A percentile compares a stretch with the other conserved stretches of the same genome.
These are phyloP conservation scores for Litsea cubeba DNA, from an alignment of 164 flowering plant genomes.

Conservation along the genomic window DNA sequence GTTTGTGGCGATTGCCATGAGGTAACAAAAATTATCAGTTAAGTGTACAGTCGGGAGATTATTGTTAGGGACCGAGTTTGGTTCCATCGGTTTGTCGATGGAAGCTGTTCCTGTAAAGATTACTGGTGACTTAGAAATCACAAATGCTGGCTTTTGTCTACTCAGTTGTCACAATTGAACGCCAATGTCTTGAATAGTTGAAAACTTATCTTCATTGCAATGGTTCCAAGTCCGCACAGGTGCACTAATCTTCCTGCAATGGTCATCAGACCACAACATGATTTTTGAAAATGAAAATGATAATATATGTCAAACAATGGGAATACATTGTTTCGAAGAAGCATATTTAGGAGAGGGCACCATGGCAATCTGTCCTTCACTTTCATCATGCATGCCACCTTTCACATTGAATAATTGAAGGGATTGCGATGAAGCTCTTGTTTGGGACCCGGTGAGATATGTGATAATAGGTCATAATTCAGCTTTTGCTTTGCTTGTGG, in stretches of 20 bases:
- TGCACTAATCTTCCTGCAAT: background rate
- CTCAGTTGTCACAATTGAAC: background rate
- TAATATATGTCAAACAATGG: background rate
- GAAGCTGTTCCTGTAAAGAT: conserved; percentile 45
- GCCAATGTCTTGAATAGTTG: background rate
- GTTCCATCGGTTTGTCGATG: conserved; percentile 41
- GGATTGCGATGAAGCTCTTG: too few species aligned
- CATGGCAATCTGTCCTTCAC: background rate
- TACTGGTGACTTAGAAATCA: conserved; percentile 31
- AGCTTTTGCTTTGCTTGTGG: background rate
- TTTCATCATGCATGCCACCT: background rate
- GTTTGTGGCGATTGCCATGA: conserved; percentile 41
- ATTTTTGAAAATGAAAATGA: background rate
- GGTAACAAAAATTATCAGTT: conserved; percentile 48
- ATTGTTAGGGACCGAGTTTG: conserved; percentile 49
- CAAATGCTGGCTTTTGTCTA: background rate
- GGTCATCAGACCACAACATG: background rate
- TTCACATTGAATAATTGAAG: background rate
- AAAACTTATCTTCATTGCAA: background rate
- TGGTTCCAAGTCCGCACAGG: background rate
- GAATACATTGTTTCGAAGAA: background rate
- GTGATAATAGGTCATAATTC: background rate
- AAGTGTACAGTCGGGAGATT: conserved; percentile 38
- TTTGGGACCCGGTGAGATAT: background rate
- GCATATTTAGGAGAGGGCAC: background rate